Base-by-base conservation (phyloP, 2,329 filamentous ascomycete species). In the Fusarium sp. region DNA sequence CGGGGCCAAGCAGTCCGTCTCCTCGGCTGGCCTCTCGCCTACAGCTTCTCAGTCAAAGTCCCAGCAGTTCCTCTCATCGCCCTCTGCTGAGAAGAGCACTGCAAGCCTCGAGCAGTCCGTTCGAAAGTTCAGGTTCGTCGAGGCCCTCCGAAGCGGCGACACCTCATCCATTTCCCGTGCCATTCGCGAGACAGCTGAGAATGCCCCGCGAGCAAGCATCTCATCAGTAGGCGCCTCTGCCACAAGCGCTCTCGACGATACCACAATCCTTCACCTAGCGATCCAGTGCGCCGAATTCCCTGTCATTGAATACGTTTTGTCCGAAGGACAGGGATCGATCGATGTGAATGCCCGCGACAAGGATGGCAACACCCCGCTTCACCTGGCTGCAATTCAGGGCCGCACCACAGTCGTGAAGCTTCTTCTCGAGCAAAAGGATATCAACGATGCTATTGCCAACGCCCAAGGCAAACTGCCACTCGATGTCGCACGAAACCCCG, bases 291-390 rank as follows among this genome's bases (percentile, higher is more conserved):
- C 96, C 56, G 96, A 98, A 81, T 89, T 93, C 55, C 92, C 94
- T 26, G 95, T 99, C 34, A 93, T 99, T 61, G 95, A 99, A 81
- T 98, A 96, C 79, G 93, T 98, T n/a, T 85, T 99, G 48, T 95
- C 94, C 4, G 89, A 94, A 70, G 90, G 92, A 36, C 87, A 85
- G 20, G 87, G 86, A 47, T 85, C 85, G 59, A 86, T 97, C 62
- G 95, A 98, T 79, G 86, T 98, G 81, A 99, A 98, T 82, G 92
- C 93, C 45, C 91, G 93, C 70, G 96, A 99, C 83, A 93, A 93
- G 76, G 96, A 98, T 78, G 96, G 96, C 70, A 99, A 98, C 81
- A 98, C 95, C 2, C 92, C 96, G 28, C 88, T 99, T 59, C 96
- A 98, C 81, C 84, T 98, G 42, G 96, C 96, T 14, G 93, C 96